Percentiles rank a stretch among this genome's conserved stretches.
phyloP scores from a whole-genome alignment of 768 basidiomycete species.

The Cystobasidium ongulense region DNA sequence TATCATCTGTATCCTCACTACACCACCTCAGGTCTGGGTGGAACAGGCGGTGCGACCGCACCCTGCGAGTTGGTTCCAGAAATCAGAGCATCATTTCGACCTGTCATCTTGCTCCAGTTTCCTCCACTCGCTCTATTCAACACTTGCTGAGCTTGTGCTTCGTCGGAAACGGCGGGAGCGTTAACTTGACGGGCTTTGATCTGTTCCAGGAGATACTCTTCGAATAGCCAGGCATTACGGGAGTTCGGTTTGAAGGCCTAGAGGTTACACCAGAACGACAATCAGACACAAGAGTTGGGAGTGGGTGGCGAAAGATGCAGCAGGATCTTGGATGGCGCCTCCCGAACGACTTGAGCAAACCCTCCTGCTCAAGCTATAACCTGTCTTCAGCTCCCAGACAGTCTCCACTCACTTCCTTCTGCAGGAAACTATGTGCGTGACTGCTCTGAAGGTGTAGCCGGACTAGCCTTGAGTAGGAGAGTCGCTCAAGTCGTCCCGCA shows the following conservation, averaged over 20 bases:
- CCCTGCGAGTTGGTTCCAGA: neutral
- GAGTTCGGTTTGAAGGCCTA: conserved; percentile 79
- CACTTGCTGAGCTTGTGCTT: conserved; percentile 4
- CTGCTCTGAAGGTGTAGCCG: too few species aligned
- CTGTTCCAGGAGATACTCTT: conserved; percentile 5
- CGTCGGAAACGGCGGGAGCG: neutral
- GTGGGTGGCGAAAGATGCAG: neutral
- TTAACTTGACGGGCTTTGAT: neutral
- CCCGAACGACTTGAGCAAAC: too few species aligned
- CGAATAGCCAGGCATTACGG: conserved; percentile 53
- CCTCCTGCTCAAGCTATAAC: too few species aligned
- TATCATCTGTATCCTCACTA: too few species aligned
- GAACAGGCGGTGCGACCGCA: neutral
- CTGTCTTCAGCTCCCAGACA: too few species aligned
- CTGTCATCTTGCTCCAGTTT: conserved; percentile 8
- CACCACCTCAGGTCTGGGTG: neutral
- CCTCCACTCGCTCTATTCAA: neutral
- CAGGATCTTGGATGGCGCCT: too few species aligned
- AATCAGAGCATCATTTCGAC: conserved; percentile 5
- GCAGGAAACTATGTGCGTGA: too few species aligned
- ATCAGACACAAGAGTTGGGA: neutral
- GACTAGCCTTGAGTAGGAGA: too few species aligned
- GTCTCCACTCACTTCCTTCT: too few species aligned
- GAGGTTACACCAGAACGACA: neutral
- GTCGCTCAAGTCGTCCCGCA: neutral